Conservation (phyloP, 768 basidiomycete genomes). For the Lactarius psammicola region DNA sequence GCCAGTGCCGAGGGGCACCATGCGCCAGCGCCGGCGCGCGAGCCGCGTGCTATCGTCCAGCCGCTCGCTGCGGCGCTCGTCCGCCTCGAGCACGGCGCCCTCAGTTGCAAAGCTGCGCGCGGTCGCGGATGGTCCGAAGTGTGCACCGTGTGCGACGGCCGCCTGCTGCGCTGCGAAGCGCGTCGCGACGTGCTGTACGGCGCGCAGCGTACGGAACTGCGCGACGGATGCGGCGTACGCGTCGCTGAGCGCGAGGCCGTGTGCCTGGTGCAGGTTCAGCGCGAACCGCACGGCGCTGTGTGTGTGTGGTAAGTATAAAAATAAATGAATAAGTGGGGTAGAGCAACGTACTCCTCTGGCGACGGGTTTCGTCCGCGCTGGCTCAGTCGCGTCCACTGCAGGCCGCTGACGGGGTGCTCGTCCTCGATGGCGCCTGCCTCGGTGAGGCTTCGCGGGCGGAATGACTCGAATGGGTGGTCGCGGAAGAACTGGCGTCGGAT, state of each 20-base stretch:
- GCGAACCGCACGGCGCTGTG: conserved; percentile 75
- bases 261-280: conserved; percentile 70
- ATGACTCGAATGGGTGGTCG: conserved; percentile 96
- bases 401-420: conserved; percentile 55
- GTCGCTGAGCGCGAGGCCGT: conserved; percentile 60
- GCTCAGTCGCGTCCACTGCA: conserved; percentile 71
- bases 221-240: conserved; percentile 79
- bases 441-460: conserved; percentile 72
- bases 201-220: conserved; percentile 86
- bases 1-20: conserved; percentile 35
- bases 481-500: conserved; percentile 88
- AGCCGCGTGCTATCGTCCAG: conserved; percentile 57
- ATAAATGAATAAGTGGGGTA: background rate
- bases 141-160: conserved; percentile 65
- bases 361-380: conserved; percentile 82
- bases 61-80: conserved; percentile 53
- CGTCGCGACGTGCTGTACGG: conserved; percentile 76
- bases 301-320: conserved; percentile 16
- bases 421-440: conserved; percentile 62
- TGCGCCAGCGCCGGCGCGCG: conserved; percentile 77
- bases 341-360: conserved; percentile 78
- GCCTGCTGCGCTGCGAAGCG: conserved; percentile 80
- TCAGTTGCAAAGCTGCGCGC: conserved; percentile 61
- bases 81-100: conserved; percentile 57
- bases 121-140: conserved; percentile 59